phyloP scores from a whole-genome alignment of 495 filamentous ascomycete genomes.

The Lindgomyces ingoldianus region DNA sequence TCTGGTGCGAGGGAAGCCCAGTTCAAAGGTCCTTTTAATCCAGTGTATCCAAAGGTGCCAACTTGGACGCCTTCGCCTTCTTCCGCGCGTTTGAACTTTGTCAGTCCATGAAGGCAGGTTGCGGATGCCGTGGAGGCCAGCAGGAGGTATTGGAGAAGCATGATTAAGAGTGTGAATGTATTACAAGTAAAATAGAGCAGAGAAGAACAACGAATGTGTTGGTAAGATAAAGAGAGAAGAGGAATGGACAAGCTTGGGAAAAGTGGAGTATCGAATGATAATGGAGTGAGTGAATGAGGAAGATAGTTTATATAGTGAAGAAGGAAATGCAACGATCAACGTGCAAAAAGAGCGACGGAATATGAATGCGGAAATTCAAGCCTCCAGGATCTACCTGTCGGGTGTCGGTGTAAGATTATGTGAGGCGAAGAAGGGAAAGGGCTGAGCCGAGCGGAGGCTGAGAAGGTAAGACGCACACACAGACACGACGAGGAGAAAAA shows the following conservation, averaged over 20 bases:
- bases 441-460: not conserved
- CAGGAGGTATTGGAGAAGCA: slow-evolving; percentile 25
- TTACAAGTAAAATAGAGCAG: not conserved
- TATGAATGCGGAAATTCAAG: no score
- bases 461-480: not conserved
- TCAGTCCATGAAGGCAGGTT: slow-evolving; percentile 32
- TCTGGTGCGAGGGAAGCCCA: slow-evolving; percentile 59
- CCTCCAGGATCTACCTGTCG: slow-evolving; percentile 17
- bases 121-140: slow-evolving; percentile 30
- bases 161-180: slow-evolving; percentile 8
- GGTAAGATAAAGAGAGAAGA: slow-evolving; percentile 12
- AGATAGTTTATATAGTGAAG: not conserved
- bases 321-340: slow-evolving; percentile 15
- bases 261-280: not conserved
- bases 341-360: not conserved
- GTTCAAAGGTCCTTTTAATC: slow-evolving; percentile 55
- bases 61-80: slow-evolving; percentile 18
- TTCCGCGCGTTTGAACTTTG: slow-evolving; percentile 27
- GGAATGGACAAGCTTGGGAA: slow-evolving; percentile 2
- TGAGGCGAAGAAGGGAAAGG: not conserved
- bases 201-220: not conserved
- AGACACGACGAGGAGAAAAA: slow-evolving; percentile 1
- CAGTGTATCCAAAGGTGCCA: slow-evolving; percentile 55
- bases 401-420: not conserved
- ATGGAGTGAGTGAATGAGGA: not conserved